phyloP scores from a whole-genome alignment of 441 rosid species.

The Eruca vesicaria region DNA sequence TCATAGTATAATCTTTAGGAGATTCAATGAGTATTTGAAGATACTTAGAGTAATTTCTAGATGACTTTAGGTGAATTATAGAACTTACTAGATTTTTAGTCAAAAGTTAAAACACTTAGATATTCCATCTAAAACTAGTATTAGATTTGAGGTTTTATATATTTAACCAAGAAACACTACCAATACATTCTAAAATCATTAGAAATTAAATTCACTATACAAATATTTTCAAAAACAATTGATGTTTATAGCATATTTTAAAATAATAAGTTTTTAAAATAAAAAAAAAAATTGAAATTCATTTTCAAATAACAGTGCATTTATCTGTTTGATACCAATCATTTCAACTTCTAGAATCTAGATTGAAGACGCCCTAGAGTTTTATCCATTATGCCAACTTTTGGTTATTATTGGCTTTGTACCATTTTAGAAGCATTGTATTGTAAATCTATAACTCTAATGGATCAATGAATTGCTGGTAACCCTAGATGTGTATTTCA shows the following conservation, averaged over 20 bases:
- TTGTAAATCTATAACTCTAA: neutral
- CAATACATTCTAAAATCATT: neutral
- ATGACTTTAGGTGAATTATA: neutral
- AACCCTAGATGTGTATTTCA: constrained; percentile 7
- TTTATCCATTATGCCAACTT: neutral
- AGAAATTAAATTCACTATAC: neutral
- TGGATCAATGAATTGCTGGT: neutral
- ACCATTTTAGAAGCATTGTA: neutral
- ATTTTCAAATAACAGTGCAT: neutral
- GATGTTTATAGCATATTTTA: neutral
- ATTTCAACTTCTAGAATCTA: neutral
- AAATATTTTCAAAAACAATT: neutral
- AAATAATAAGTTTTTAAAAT: neutral
- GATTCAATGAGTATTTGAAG: neutral
- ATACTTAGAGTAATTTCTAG: neutral
- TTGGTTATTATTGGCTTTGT: neutral
- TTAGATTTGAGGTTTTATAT: neutral
- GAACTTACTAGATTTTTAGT: neutral
- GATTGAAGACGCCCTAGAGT: neutral
- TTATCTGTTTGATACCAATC: neutral
- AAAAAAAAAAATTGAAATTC: neutral
- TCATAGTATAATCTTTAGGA: neutral
- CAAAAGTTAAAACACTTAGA: neutral
- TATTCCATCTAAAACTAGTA: neutral
- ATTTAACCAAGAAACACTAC: neutral